phyloP scores from a whole-genome alignment of 768 basidiomycete genomes.

The Trametes cubensis region DNA sequence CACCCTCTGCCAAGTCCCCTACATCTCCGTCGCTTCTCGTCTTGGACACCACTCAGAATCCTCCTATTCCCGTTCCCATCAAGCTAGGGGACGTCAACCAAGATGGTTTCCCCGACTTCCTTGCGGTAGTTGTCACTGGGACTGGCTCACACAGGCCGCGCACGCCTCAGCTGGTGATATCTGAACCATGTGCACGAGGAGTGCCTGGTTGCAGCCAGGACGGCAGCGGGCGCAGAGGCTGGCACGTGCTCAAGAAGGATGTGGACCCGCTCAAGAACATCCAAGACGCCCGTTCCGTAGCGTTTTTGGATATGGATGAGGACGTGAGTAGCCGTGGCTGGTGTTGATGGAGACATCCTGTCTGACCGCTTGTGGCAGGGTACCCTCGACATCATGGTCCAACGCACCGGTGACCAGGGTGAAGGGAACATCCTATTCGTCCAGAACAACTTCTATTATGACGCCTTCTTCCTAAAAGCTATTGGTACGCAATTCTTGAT shows the following conservation, averaged over 20 bases:
- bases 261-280: slow-evolving; percentile 64
- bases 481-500: slow-evolving; percentile 59
- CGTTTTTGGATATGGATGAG: slow-evolving; percentile 93
- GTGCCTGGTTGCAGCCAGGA: slow-evolving; percentile 58
- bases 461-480: slow-evolving; percentile 98
- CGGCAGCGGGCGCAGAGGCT: slow-evolving; percentile 64
- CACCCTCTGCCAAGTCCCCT: slow-evolving; percentile 33
- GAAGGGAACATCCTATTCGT: slow-evolving; percentile 74
- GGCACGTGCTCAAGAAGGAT: slow-evolving; percentile 56
- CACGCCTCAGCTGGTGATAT: slow-evolving; percentile 64
- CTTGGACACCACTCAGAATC: slow-evolving; percentile 63
- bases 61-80: slow-evolving; percentile 74
- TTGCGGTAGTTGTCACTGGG: slow-evolving; percentile 58
- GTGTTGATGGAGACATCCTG: not conserved
- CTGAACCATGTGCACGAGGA: slow-evolving; percentile 57
- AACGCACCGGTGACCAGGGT: slow-evolving; percentile 71
- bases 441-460: slow-evolving; percentile 97
- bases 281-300: slow-evolving; percentile 75
- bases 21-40: slow-evolving; percentile 62
- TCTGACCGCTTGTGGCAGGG: slow-evolving; percentile 54
- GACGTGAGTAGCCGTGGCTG: slow-evolving; percentile 61
- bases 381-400: slow-evolving; percentile 87
- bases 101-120: slow-evolving; percentile 91
- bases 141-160: slow-evolving; percentile 40
- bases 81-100: slow-evolving; percentile 88